Evolutionary conservation across 148 eudicot species (phyloP), one percentile per base, ranked within the genome.

Genomic region (Chenopodium formosanum): DNA sequence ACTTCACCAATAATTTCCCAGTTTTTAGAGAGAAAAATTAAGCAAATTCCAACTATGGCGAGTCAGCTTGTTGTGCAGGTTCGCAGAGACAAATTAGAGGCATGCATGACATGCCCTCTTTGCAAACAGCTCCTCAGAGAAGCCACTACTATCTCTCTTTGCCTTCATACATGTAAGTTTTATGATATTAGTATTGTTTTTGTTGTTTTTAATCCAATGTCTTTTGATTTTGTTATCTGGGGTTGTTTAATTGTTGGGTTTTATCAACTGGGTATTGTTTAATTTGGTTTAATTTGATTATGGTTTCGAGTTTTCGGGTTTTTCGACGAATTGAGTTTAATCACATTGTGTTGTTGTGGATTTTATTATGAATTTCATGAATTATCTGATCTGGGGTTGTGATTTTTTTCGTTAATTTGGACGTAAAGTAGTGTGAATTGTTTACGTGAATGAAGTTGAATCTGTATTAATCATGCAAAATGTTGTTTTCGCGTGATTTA

Each of bases 31-130:
- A 58, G 44, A 72, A 46, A 74, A 66, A 74, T 50, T 20, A 40
- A 40, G 7, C 44, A 40, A 40, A 40, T 40, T 40, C 8, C 66
- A n/a, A 81, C 78, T 83, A 93, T 91, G 97, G 76, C 90, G 88
- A 47, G 84, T 85, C 92, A 88, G 19, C 19, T 56, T 81, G 88
- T 90, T 73, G 95, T 86, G 86, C 89, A 82, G 60, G 90, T 94
- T 64, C 86, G 87, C 83, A 87, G 93, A 81, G 91, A 90, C 78
- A 81, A 83, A 78, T 76, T 94, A 64, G 90, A 86, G 73, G 88
- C 97, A 91, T 93, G 97, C 95, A 91, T 95, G 92, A 95, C 91
- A 82, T 95, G 99, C 81, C 97, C 99, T 62, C 87, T 95, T 34
- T 95, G 99, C 78, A 65, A 91, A 52, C 92, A 88, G 86, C 90